Evolutionary conservation across 805 yeast species (phyloP).

Genomic region (Nakazawaea wickerhamii): DNA sequence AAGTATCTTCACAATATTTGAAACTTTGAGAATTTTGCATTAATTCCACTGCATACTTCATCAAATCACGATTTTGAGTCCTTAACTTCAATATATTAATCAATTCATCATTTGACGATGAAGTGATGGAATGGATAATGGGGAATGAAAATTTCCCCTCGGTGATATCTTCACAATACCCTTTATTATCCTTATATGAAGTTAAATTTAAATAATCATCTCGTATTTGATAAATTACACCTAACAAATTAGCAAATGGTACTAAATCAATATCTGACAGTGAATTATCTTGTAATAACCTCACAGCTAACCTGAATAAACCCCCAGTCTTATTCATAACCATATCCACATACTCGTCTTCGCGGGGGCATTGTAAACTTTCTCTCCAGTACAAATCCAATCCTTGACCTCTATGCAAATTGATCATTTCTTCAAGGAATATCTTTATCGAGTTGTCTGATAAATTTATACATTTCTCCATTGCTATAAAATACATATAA

Average conservation of each 20-base stretch:
- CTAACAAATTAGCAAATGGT: conserved; percentile 69
- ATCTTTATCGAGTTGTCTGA: conserved; percentile 26
- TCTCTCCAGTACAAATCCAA: conserved; percentile 89
- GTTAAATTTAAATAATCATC: conserved; percentile 78
- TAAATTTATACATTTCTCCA: conserved; percentile 40
- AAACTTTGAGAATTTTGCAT: conserved; percentile 36
- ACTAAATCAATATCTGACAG: conserved; percentile 29
- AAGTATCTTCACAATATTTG: conserved; percentile 29
- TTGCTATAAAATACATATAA: conserved; percentile 72
- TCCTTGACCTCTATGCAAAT: conserved; percentile 87
- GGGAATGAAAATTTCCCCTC: conserved; percentile 92
- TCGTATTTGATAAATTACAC: conserved; percentile 76
- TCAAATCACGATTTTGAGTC: conserved; percentile 45
- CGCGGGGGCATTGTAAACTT: conserved; percentile 48
- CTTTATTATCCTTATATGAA: conserved; percentile 58
- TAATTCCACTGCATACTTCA: conserved; percentile 43
- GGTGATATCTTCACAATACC: conserved; percentile 77
- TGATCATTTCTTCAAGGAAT: conserved; percentile 67
- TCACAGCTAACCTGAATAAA: conserved; percentile 66
- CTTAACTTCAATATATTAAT: conserved; percentile 46
- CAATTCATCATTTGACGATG: conserved; percentile 32
- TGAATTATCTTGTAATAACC: conserved; percentile 44
- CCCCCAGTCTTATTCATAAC: conserved; percentile 90
- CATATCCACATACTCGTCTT: conserved; percentile 67
- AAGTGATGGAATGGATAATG: conserved; percentile 57